Evolutionary conservation across 306 rosid genomes (phyloP), one percentile per base, ranked within the genome.

Genomic region (Cucurbita argyrosperma): DNA sequence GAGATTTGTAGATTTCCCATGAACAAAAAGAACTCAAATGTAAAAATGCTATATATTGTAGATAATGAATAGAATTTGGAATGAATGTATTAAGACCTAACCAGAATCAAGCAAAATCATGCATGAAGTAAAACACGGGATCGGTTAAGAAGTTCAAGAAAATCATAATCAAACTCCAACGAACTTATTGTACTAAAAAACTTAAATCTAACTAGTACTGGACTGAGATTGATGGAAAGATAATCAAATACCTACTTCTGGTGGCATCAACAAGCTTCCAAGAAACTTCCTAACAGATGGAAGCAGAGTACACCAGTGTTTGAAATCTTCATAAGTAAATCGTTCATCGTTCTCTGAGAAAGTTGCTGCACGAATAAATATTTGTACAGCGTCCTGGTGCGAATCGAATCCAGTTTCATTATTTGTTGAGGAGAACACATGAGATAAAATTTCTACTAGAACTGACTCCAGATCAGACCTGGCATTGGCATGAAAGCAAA

Each of bases 391-490:
- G n/a, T 84, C 88, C 37, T 75, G 76, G 74, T 81, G 72, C 23
- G 92, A 82, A 82, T 74, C 85, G 63, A 85, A 82, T 62, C 76
- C 76, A 76, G 58, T 82, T 58, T 89, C 87, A 76, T 87, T 55
- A 57, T 74, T 82, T 51, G 87, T 57, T 65, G 10, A 37, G 72
- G 77, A 74, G 74, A 89, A 88, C 78, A 85, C 64, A 79, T 57
- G 50, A 13, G 84, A 81, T 76, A 84, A 80, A 72, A 90, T 85
- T 63, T 85, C 80, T 63, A 40, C 65, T 77, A 92, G 72, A 84
- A 84, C 89, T 43, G 87, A 77, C 79, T 92, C 88, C 88, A 92
- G 80, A 79, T 92, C 97, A 56, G 90, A 85, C 92, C 98, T 94
- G 90, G 68, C 87, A 82, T 81, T 53, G 23, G 55, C 45, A 80